phyloP scores from a whole-genome alignment of 805 yeast genomes.

The Schwanniomyces sp. region DNA sequence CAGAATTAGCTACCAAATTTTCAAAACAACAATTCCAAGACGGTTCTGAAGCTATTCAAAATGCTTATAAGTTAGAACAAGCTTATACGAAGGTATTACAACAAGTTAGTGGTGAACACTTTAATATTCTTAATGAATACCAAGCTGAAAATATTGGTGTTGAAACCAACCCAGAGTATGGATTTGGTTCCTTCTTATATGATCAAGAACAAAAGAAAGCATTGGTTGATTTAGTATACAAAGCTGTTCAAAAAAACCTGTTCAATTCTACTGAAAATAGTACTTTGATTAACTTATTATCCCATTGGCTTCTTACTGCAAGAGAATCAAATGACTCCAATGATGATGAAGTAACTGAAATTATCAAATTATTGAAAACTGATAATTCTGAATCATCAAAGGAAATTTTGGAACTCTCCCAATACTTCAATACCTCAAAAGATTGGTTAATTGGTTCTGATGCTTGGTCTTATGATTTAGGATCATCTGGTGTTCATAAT shows the following conservation, averaged over 20 bases:
- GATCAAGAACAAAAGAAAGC: slow-evolving; percentile 50
- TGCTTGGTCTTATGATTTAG: slow-evolving; percentile 92
- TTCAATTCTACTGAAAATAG: slow-evolving; percentile 45
- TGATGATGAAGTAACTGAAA: slow-evolving; percentile 24
- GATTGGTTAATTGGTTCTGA: slow-evolving; percentile 93
- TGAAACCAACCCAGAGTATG: slow-evolving; percentile 75
- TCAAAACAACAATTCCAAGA: slow-evolving; percentile 18
- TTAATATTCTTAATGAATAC: slow-evolving; percentile 63
- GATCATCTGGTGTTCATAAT: slow-evolving; percentile 87
- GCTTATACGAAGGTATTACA: slow-evolving; percentile 74
- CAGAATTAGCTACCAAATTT: slow-evolving; percentile 27
- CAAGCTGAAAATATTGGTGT: slow-evolving; percentile 43
- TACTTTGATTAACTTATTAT: slow-evolving; percentile 53
- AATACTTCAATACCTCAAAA: slow-evolving; percentile 48
- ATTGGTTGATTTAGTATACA: slow-evolving; percentile 45
- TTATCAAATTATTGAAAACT: slow-evolving; percentile 36
- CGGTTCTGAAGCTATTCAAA: slow-evolving; percentile 37
- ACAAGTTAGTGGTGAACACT: slow-evolving; percentile 60
- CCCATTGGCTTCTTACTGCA: slow-evolving; percentile 68
- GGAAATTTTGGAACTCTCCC: slow-evolving; percentile 46
- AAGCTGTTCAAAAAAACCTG: slow-evolving; percentile 44
- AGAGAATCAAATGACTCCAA: slow-evolving; percentile 28
- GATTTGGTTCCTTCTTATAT: slow-evolving; percentile 74
- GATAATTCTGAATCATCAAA: slow-evolving; percentile 42
- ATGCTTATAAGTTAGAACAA: slow-evolving; percentile 60